Percentiles rank a stretch among this genome's conserved stretches.
phyloP scores from a whole-genome alignment of 2,329 filamentous ascomycete genomes.

The Calycina marina region DNA sequence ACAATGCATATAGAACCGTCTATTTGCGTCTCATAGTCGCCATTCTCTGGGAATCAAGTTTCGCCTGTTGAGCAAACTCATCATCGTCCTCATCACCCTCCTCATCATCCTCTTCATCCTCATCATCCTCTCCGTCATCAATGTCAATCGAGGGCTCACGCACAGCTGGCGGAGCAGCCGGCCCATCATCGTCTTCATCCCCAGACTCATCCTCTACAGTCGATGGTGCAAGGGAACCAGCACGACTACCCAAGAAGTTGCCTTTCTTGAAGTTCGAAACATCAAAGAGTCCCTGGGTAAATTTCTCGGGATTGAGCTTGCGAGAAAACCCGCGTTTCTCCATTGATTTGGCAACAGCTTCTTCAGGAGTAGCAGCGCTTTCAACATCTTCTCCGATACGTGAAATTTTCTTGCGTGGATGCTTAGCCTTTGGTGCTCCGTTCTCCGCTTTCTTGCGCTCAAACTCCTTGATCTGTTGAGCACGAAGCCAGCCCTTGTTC shows the following conservation, averaged over 20 bases:
- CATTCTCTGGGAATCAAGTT: not conserved
- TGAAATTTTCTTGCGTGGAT: slow-evolving; percentile 39
- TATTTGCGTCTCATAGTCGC: slow-evolving; percentile 2
- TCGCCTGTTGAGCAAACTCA: slow-evolving; percentile 2
- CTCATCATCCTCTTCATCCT: slow-evolving; percentile 2
- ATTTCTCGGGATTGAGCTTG: slow-evolving; percentile 59
- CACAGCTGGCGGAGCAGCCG: slow-evolving; percentile 3
- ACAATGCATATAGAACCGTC: too few species aligned
- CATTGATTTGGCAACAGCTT: slow-evolving; percentile 53
- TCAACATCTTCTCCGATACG: slow-evolving; percentile 50
- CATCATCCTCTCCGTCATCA: slow-evolving; percentile 5
- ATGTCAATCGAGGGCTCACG: not conserved
- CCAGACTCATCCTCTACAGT: not conserved
- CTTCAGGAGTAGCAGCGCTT: slow-evolving; percentile 50
- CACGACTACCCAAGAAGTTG: slow-evolving; percentile 30
- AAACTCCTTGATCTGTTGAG: slow-evolving; percentile 72
- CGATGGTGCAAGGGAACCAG: not conserved
- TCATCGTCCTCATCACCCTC: slow-evolving; percentile 3
- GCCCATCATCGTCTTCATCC: slow-evolving; percentile 4
- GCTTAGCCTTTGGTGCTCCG: slow-evolving; percentile 39
- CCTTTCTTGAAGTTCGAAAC: slow-evolving; percentile 19
- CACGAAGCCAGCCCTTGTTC: slow-evolving; percentile 85
- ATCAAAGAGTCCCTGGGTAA: slow-evolving; percentile 40
- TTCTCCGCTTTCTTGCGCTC: slow-evolving; percentile 49
- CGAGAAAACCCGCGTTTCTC: slow-evolving; percentile 56